phyloP scores from a whole-genome alignment of 176 grass and related monocot genomes.

The Triticum aestivum region DNA sequence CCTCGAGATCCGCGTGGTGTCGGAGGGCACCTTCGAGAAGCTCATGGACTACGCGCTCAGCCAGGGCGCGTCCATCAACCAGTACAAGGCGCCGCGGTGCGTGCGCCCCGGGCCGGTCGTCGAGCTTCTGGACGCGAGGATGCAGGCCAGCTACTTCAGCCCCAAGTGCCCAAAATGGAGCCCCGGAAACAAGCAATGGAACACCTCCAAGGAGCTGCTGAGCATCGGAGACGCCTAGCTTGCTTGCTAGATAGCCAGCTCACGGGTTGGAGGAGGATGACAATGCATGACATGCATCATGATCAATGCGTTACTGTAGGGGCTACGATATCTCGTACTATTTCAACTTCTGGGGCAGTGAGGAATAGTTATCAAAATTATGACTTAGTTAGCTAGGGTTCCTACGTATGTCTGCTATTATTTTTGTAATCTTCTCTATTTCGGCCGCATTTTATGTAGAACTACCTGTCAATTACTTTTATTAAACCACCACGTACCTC shows the following conservation, averaged over 20 bases:
- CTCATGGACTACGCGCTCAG: constrained; percentile 97
- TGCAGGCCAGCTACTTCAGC: constrained; percentile 72
- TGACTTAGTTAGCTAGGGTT: constrained; percentile 34
- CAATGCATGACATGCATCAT: background rate
- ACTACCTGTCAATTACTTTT: constrained; percentile 34
- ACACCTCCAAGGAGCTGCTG: constrained; percentile 25
- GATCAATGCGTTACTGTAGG: background rate
- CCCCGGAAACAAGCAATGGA: constrained; percentile 80
- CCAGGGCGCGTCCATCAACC: constrained; percentile 92
- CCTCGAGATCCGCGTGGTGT: constrained; percentile 84
- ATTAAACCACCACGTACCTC: background rate
- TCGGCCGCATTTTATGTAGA: background rate
- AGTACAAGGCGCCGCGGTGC: constrained; percentile 97
- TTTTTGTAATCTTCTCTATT: constrained; percentile 18
- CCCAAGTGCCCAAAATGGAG: constrained; percentile 92
- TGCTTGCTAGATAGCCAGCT: background rate
- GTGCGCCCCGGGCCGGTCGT: constrained; percentile 75
- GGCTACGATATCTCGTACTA: background rate
- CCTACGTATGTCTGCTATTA: background rate
- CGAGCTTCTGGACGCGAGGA: constrained; percentile 69
- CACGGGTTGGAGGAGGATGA: background rate
- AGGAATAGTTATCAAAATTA: constrained; percentile 13
- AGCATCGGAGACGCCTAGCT: constrained; percentile 7
- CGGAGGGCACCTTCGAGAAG: constrained; percentile 96
- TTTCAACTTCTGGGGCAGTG: constrained; percentile 16